These are phyloP conservation scores for Fusarium chuoi DNA, from an alignment of 2,329 filamentous ascomycete genomes.

Conservation along the genomic window DNA sequence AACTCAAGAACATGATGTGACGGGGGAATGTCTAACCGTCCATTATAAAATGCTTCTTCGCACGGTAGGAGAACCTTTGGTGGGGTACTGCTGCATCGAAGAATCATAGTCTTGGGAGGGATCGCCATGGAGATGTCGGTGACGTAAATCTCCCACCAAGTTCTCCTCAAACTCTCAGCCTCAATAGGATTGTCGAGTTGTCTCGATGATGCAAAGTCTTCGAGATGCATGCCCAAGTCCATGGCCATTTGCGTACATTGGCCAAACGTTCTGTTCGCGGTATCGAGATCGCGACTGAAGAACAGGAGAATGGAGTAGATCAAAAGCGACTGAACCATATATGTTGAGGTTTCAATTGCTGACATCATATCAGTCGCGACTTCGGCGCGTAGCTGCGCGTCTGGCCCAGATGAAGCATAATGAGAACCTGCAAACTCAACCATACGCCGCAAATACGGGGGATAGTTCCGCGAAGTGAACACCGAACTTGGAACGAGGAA, in stretches of 20 bases:
- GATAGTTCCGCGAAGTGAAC: constrained; percentile 26
- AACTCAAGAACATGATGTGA: constrained; percentile 33
- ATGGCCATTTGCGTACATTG: constrained; percentile 27
- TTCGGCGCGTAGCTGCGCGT: constrained; percentile 6
- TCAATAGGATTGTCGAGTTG: constrained; percentile 25
- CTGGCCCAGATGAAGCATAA: constrained; percentile 15
- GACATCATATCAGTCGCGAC: constrained; percentile 24
- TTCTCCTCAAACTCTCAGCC: constrained; percentile 36
- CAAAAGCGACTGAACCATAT: constrained; percentile 27
- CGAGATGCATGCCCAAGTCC: constrained; percentile 33
- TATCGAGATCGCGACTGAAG: constrained; percentile 12
- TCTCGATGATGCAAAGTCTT: constrained; percentile 17
- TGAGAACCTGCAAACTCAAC: constrained; percentile 38
- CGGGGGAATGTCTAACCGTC: constrained; percentile 1
- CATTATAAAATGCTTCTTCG: constrained; percentile 30
- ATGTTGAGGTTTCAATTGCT: not conserved
- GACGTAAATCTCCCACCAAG: constrained; percentile 41
- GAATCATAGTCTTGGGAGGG: constrained; percentile 12
- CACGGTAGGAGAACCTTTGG: constrained; percentile 35
- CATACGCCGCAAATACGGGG: constrained; percentile 19
- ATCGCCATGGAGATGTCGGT: constrained; percentile 36
- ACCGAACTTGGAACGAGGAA: constrained; percentile 29
- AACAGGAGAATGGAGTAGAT: constrained; percentile 21
- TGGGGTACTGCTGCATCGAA: constrained; percentile 23
- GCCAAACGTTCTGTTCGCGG: constrained; percentile 8